A percentile compares a stretch with the other conserved stretches of the same genome.
phyloP scores from a whole-genome alignment of 192 early-diverging fungal genomes.

The Coemansia sp. region DNA sequence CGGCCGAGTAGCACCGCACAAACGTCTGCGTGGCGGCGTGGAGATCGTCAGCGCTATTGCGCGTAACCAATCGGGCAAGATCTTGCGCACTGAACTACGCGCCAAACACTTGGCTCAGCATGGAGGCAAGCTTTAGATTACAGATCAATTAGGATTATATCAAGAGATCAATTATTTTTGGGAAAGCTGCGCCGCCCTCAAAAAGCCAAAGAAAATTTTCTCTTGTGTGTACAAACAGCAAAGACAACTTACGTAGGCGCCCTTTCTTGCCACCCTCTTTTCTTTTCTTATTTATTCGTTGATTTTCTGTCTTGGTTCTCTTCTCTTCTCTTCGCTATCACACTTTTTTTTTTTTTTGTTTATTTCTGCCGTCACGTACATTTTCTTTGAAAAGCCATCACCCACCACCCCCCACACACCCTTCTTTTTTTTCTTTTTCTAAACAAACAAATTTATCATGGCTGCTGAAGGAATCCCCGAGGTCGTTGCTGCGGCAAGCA shows the following conservation, averaged over 20 bases:
- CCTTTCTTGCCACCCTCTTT: neutral
- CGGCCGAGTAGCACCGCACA: conserved; percentile 34
- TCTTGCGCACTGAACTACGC: conserved; percentile 38
- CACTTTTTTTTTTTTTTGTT: conserved; percentile 13
- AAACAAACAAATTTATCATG: conserved; percentile 23
- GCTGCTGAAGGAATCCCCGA: conserved; percentile 41
- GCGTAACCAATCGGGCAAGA: conserved; percentile 42
- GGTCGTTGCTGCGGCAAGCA: conserved; percentile 21
- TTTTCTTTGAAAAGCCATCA: too few relatives aligned
- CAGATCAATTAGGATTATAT: neutral
- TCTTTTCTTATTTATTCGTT: neutral
- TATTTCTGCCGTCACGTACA: neutral
- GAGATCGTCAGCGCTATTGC: conserved; percentile 28
- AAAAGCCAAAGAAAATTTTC: conserved; percentile 1
- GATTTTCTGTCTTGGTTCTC: neutral
- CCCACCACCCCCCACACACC: too few relatives aligned
- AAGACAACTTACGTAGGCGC: neutral
- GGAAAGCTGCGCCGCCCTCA: neutral
- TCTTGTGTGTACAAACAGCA: neutral
- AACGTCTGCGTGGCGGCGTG: conserved; percentile 46
- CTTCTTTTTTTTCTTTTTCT: neutral
- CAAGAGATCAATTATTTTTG: conserved; percentile 1
- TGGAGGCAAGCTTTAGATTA: conserved; percentile 27
- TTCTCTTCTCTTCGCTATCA: neutral
- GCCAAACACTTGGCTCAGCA: conserved; percentile 10